Conservation (phyloP, 78 protist species). For the Guillardia theta region DNA sequence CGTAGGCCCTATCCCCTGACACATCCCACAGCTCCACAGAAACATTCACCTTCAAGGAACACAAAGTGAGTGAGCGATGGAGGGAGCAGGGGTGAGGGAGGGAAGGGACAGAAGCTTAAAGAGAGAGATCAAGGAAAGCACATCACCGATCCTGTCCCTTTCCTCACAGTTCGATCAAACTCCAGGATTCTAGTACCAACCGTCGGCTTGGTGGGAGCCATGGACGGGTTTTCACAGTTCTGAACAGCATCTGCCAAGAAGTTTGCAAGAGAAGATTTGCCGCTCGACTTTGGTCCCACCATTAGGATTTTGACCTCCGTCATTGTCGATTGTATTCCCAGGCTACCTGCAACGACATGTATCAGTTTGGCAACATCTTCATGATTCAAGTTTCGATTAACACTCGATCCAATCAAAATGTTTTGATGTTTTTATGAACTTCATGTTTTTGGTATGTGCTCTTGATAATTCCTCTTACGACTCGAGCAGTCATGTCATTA, state of each 20-base stretch:
- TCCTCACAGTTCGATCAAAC: neutral
- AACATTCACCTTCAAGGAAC: neutral
- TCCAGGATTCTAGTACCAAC: neutral
- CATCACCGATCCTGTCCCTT: neutral
- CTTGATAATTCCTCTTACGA: too few relatives aligned
- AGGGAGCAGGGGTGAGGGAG: neutral
- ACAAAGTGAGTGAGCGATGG: neutral
- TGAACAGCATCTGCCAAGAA: neutral
- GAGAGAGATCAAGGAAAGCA: neutral
- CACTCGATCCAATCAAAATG: too few relatives aligned
- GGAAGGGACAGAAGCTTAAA: neutral
- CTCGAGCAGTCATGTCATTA: too few relatives aligned
- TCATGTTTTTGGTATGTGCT: too few relatives aligned
- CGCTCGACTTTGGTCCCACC: neutral
- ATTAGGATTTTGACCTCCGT: neutral
- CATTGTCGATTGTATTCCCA: neutral
- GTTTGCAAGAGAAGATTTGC: neutral
- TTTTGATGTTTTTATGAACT: too few relatives aligned
- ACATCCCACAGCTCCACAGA: slow-evolving; percentile 13
- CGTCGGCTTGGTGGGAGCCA: neutral
- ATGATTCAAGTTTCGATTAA: too few relatives aligned
- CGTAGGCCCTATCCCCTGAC: neutral
- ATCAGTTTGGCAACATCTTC: too few relatives aligned
- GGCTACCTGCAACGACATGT: too few relatives aligned
- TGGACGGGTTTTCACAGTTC: neutral